Evolutionary conservation across 2,329 filamentous ascomycete species (phyloP), one percentile per base, ranked within the genome.

Genomic region (Paecilomyces dactylethromorphus): DNA sequence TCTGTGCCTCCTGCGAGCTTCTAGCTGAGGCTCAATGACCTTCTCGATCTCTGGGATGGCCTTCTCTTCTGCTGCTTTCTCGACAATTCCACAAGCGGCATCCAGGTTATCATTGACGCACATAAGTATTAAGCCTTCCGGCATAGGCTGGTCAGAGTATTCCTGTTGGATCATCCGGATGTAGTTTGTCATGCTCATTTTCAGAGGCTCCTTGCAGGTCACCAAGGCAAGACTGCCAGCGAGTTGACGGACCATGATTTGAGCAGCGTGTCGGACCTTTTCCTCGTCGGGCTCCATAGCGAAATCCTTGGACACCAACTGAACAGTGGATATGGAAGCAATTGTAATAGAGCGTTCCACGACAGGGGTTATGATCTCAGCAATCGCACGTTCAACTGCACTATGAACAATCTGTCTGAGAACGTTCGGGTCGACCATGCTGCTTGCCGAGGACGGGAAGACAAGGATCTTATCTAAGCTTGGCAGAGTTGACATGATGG

Each of bases 21-120:
- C 88, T 29, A 97, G 77, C 63, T 95, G 90, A 22, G 83, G 79
- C 71, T 94, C 89, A 54, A 99, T 89, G 76, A 96, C 89, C 62
- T 95, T 90, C 72, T 99, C 93, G 60, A 99, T 97, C 73, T 99
- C 94, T 1, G 91, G 89, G 45, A 97, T 81, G 10, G 94, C 94
- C 61, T 93, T 90, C 68, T 96, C 90, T 72, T 97, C 93, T 2
- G 94, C 95, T 56, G 94, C 92, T 74, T 94, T 92, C 75, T 99
- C 94, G 53, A 99, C 95, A 62, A 97, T 90, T 66, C 85, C 89
- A 70, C 94, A 97, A 53, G 95, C 93, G 49, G 92, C 83, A 66
- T 99, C 94, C 31, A 99, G 83, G 71, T 99, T 99, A 64, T 95
- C 93, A 73, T 97, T 99, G 61, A 99, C 93, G 74, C 95, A 97